These are phyloP conservation scores for Pilasporangium apinafurcum DNA, from an alignment of 352 stramenopile genomes.

Conservation along the genomic window DNA sequence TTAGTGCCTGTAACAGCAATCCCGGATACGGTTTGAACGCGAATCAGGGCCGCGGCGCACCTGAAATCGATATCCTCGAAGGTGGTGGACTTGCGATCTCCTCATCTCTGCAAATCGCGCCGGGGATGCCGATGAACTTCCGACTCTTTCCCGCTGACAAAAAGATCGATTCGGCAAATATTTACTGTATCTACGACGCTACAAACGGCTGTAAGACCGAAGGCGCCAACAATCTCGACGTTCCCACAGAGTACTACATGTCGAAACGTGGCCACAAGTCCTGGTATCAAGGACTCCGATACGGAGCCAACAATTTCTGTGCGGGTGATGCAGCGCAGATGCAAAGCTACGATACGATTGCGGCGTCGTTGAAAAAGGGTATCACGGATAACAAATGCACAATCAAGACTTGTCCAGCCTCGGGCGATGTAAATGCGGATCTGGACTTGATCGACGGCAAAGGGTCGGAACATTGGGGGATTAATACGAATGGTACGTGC, in stretches of 20 bases:
- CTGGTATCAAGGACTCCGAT: slow-evolving; percentile 56
- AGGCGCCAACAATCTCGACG: slow-evolving; percentile 35
- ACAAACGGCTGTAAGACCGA: slow-evolving; percentile 26
- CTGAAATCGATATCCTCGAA: slow-evolving; percentile 94
- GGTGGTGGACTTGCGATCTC: slow-evolving; percentile 71
- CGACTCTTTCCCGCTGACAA: slow-evolving; percentile 32
- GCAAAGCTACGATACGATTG: slow-evolving; percentile 19
- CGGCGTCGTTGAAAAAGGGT: slow-evolving; percentile 20
- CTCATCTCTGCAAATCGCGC: slow-evolving; percentile 84
- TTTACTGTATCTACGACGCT: slow-evolving; percentile 45
- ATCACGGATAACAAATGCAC: slow-evolving; percentile 45
- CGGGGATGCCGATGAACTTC: slow-evolving; percentile 55
- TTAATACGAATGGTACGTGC: slow-evolving; percentile 61
- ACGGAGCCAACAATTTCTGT: slow-evolving; percentile 38
- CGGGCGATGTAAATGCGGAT: slow-evolving; percentile 34
- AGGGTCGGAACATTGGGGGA: slow-evolving; percentile 30
- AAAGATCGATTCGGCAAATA: slow-evolving; percentile 10
- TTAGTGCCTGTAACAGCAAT: slow-evolving; percentile 73
- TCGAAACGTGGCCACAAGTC: slow-evolving; percentile 31
- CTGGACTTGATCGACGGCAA: slow-evolving; percentile 22
- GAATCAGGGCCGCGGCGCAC: slow-evolving; percentile 60
- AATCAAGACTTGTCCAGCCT: slow-evolving; percentile 29
- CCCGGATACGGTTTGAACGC: slow-evolving; percentile 84
- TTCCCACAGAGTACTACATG: slow-evolving; percentile 29
- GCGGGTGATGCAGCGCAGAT: slow-evolving; percentile 6